These are phyloP conservation scores for Eucalyptus grandis DNA, from an alignment of 345 rosid species.

Conservation along the genomic window DNA sequence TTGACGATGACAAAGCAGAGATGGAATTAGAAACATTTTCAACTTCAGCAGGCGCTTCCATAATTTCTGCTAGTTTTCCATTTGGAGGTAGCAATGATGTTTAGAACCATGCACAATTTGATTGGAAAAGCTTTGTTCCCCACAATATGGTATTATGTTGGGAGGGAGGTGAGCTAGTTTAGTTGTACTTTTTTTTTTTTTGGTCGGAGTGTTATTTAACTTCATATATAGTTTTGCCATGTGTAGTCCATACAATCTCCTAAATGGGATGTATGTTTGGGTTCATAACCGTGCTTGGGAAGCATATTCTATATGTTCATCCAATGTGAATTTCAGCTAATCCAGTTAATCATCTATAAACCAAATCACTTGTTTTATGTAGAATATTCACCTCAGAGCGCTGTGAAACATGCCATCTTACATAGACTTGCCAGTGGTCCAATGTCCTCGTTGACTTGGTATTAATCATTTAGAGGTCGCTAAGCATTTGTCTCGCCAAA, in stretches of 20 bases:
- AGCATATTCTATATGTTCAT: neutral
- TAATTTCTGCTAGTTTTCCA: rapidly evolving
- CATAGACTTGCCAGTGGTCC: neutral
- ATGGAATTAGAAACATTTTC: too few relatives aligned
- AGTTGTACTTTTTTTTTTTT: too few relatives aligned
- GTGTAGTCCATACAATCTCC: neutral
- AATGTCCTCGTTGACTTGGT: neutral
- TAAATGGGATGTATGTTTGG: too few relatives aligned
- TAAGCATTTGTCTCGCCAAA: neutral
- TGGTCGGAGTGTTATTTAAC: neutral
- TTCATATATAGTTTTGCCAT: too few relatives aligned
- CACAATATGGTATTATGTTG: too few relatives aligned
- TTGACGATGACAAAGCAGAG: too few relatives aligned
- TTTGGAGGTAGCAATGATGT: too few relatives aligned
- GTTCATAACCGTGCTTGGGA: neutral
- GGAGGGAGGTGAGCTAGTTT: neutral
- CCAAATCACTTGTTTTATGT: neutral
- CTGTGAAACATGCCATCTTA: neutral
- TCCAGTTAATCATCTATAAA: neutral
- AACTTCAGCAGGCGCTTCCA: too few relatives aligned
- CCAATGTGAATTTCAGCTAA: neutral
- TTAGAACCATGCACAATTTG: too few relatives aligned
- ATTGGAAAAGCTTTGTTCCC: too few relatives aligned
- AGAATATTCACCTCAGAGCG: neutral
- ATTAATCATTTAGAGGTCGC: too few relatives aligned